Conservation (phyloP, 2,329 filamentous ascomycete genomes). For the Sporothrix sp. region DNA sequence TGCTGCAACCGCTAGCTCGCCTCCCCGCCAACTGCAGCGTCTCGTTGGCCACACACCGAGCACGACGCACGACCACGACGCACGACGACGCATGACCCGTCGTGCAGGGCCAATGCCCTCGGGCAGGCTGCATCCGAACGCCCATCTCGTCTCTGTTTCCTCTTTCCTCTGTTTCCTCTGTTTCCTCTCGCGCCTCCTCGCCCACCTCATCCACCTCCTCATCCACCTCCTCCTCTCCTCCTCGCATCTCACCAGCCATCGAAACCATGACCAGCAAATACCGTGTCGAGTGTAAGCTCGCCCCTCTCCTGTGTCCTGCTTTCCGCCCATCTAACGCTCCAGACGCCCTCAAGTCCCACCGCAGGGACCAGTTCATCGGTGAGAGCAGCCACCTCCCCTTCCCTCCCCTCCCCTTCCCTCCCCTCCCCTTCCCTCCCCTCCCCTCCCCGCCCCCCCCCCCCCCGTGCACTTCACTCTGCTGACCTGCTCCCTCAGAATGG, state of each 20-base stretch:
- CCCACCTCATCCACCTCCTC: too few relatives aligned
- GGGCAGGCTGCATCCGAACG: too few relatives aligned
- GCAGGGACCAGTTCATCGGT: slow-evolving; percentile 73
- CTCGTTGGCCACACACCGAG: too few relatives aligned
- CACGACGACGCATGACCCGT: too few relatives aligned
- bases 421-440: not conserved
- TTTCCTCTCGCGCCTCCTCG: too few relatives aligned
- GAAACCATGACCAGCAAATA: slow-evolving; percentile 55
- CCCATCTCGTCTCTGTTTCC: too few relatives aligned
- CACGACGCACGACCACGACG: too few relatives aligned
- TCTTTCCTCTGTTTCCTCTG: too few relatives aligned
- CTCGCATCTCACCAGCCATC: not conserved
- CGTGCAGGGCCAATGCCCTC: too few relatives aligned
- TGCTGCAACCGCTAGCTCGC: too few relatives aligned
- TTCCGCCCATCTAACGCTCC: not conserved
- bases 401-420: not conserved
- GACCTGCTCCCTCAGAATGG: slow-evolving; percentile 55
- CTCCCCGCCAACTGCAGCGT: too few relatives aligned
- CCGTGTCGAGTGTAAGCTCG: slow-evolving; percentile 59
- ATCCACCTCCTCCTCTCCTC: not conserved
- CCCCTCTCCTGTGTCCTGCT: not conserved
- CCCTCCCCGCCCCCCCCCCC: not conserved
- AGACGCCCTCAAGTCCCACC: slow-evolving; percentile 70
- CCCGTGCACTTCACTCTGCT: not conserved
- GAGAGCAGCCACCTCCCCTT: not conserved